phyloP scores from a whole-genome alignment of 2,329 filamentous ascomycete species.

The Diaporthe sp. region DNA sequence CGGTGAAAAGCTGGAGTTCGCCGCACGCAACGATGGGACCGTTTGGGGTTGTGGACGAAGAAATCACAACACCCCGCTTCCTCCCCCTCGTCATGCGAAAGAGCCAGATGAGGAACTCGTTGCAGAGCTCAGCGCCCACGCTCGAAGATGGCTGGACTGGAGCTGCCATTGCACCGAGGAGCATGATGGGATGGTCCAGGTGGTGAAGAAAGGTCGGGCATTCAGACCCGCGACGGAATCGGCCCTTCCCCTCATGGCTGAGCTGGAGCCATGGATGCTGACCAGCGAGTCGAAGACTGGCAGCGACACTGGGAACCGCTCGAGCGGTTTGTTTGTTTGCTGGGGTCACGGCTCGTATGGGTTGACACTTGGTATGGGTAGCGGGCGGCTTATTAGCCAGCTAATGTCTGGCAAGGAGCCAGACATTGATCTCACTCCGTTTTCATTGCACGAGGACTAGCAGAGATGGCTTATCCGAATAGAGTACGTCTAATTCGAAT shows the following conservation, averaged over 20 bases:
- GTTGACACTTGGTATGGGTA: conserved; percentile 19
- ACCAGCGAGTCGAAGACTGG: background rate
- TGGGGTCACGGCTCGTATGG: conserved; percentile 17
- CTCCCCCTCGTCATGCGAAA: background rate
- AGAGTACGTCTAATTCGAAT: background rate
- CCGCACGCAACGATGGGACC: background rate
- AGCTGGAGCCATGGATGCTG: background rate
- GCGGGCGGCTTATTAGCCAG: conserved; percentile 15
- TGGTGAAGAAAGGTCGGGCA: conserved; percentile 4
- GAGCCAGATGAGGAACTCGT: background rate
- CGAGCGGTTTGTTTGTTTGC: background rate
- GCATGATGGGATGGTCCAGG: background rate
- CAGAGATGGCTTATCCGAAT: background rate
- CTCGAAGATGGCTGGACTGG: conserved; percentile 9
- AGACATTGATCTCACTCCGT: background rate
- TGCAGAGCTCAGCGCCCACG: background rate
- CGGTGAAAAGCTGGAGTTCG: background rate
- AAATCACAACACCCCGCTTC: background rate
- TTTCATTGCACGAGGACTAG: background rate
- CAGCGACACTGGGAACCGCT: background rate
- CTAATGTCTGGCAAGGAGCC: background rate
- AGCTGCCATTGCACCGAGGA: background rate
- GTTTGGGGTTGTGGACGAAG: conserved; percentile 11
- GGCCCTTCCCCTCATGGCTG: background rate
- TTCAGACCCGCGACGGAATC: background rate